These are phyloP conservation scores for Suillus clintonianus DNA, from an alignment of 768 basidiomycete species.

Conservation along the genomic window DNA sequence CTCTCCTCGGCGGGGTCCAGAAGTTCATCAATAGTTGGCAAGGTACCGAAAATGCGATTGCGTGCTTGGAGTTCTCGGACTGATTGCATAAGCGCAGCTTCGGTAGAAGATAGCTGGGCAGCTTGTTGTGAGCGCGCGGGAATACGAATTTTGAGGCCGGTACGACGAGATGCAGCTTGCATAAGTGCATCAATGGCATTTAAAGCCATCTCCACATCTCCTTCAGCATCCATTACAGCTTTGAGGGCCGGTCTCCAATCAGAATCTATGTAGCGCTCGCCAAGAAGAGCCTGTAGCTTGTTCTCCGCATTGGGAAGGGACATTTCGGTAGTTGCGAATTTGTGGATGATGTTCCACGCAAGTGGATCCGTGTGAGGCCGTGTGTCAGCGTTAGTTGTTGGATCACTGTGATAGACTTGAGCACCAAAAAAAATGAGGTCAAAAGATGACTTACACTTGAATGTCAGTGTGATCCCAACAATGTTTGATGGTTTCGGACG, in stretches of 20 bases:
- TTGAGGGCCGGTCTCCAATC: conserved; percentile 9
- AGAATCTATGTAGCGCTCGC: conserved; percentile 3
- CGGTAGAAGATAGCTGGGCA: conserved; percentile 1
- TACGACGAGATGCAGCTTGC: neutral
- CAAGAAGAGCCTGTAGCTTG: conserved; percentile 9
- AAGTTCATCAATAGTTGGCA: conserved; percentile 14
- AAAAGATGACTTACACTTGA: conserved; percentile 1
- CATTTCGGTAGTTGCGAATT: conserved; percentile 17
- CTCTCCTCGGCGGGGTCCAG: conserved; percentile 19
- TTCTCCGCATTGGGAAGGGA: conserved; percentile 14
- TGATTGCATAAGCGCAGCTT: conserved; percentile 13
- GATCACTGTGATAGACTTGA: neutral
- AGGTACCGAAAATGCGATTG: conserved; percentile 13
- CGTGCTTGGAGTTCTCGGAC: conserved; percentile 13
- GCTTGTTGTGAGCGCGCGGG: neutral
- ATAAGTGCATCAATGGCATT: conserved; percentile 2
- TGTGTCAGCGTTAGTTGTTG: neutral
- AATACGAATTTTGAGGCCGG: conserved; percentile 3
- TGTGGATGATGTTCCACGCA: conserved; percentile 11
- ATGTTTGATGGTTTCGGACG: too few species aligned
- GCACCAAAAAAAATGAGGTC: neutral
- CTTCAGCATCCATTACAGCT: conserved; percentile 13
- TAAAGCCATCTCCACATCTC: neutral
- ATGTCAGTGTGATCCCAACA: conserved; percentile 39
- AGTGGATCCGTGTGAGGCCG: neutral